A percentile compares a stretch with the other conserved stretches of the same genome.
Evolutionary conservation across 2,329 filamentous ascomycete genomes (phyloP).

Genomic region (Clathrospora elynae): DNA sequence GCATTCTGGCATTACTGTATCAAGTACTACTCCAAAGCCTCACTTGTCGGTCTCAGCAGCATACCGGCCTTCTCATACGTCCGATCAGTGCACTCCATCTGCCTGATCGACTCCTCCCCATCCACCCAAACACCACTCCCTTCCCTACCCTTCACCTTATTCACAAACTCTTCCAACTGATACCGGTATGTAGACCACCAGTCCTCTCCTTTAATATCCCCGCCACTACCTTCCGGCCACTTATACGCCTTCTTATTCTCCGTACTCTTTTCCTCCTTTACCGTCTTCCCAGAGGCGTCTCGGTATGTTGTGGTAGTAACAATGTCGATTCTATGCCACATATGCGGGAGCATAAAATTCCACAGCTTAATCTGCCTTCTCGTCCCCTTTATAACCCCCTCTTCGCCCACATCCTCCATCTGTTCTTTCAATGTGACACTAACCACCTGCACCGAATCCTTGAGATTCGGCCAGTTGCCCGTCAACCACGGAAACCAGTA

Average conservation of each 20-base stretch:
- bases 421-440: conserved; percentile 18
- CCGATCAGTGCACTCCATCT: conserved; percentile 46
- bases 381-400: conserved; percentile 15
- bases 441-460: conserved; percentile 10
- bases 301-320: conserved; percentile 12
- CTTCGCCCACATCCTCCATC: conserved; percentile 8
- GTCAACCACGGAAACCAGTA: conserved; percentile 30
- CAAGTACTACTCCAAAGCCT: conserved; percentile 10
- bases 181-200: conserved; percentile 47
- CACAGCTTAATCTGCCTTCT: conserved; percentile 20
- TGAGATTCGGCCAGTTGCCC: conserved; percentile 25
- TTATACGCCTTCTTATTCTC: conserved; percentile 28
- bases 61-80: conserved; percentile 43
- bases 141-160: conserved; percentile 34
- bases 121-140: conserved; percentile 37
- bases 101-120: conserved; percentile 41
- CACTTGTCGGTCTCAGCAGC: conserved; percentile 27
- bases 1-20: too few species aligned
- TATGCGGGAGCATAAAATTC: conserved; percentile 28
- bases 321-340: conserved; percentile 33
- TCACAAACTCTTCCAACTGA: conserved; percentile 46
- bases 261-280: conserved; percentile 14
- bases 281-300: conserved; percentile 10
- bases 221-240: conserved; percentile 40
- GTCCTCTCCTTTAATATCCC: conserved; percentile 23